Evolutionary conservation across 2,329 filamentous ascomycete species (phyloP), one percentile per base, ranked within the genome.

Genomic region (Thielaviopsis ethacetica): DNA sequence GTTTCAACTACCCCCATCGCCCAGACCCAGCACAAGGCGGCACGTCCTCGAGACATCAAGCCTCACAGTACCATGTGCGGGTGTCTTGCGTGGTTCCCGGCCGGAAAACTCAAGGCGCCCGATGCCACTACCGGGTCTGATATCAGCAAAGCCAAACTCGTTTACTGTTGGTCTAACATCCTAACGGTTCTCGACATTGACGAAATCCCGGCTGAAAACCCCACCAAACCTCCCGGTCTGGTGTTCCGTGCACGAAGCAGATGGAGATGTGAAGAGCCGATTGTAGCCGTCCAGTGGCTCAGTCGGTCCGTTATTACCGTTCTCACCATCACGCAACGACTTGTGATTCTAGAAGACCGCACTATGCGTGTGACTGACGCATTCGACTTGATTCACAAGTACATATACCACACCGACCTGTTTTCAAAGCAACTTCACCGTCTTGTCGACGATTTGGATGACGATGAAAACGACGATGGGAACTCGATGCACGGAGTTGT

Each of bases 141-240:
- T 7, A 77, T 84, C 10, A 91, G 88, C 19, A 85, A 84, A 66
- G 86, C 85, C 44, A 97, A 98, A 70, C 78, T 98, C 19, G 91
- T 88, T 0, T 98, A 98, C 72, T 96, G 91, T 70, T 98, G 93
- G 93, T 97, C 93, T 1, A 97, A 97, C 66, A 83, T 97, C n/a
- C 73, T 98, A 63, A 97, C 91, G 0, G 84, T 98, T 5, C 73
- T 98, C 24, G 93, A 98, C 63, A 82, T 97, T 12, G 84, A 91
- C 56, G 86, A 93, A 64, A 75, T 84, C 13, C 77, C 78, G 21
- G 71, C 78, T 0, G 79, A 82, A 15, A 83, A 89, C 64, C 83
- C 82, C 62, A 86, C 91, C 64, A 90, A 88, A 66, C 88, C 87
- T 3, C 81, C 88, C 1, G 83, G 78, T 53, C 79, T 97, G 22